Evolutionary conservation across 148 eudicot species (phyloP), one percentile per base, ranked within the genome.

Genomic region (Polygonum maritimum): DNA sequence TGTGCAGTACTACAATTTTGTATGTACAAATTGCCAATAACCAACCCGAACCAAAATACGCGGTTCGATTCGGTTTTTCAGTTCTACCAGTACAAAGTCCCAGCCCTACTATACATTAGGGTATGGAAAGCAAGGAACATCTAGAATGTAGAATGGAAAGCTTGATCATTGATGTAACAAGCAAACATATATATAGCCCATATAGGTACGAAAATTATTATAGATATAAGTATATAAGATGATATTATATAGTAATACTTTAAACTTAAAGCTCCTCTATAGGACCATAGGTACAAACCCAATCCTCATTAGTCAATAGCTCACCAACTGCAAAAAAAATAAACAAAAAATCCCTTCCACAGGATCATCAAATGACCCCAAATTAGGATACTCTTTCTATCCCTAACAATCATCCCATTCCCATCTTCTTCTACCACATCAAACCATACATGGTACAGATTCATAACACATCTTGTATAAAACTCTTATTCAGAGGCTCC

Each of bases 331-430:
- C 39, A 31, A 62, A 26, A 10, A 19, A 21, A 57, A 19, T n/a
- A 55, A 4, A 14, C 0, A 65, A 35, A 36, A 65, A 35, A 35
- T 1, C 21, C 38, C 15, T 15, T 5, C 21, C 21, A 36, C 14
- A 44, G 71, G 71, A 65, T 67, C 71, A 35, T 35, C 71, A 62
- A 62, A 62, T 3, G 40, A 67, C 71, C 71, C 38, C 10, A 26
- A 62, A 62, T 67, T 67, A 67, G 71, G 71, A 36, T 35, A 44
- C n/a, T 26, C 16, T 67, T 41, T n/a, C 71, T 67, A 38, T 14
- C 36, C 71, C 71, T 67, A 67, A 67, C 9, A 21, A 67, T 67
- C 67, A 60, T 60, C 60, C 19, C 21, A 67, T 4, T n/a, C n/a
- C n/a, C 40, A 33, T 65, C 35, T 33, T 35, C 71, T 36, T 36